Base-by-base conservation (phyloP, 495 filamentous ascomycete genomes). In the Opeltia flavorubescens region DNA sequence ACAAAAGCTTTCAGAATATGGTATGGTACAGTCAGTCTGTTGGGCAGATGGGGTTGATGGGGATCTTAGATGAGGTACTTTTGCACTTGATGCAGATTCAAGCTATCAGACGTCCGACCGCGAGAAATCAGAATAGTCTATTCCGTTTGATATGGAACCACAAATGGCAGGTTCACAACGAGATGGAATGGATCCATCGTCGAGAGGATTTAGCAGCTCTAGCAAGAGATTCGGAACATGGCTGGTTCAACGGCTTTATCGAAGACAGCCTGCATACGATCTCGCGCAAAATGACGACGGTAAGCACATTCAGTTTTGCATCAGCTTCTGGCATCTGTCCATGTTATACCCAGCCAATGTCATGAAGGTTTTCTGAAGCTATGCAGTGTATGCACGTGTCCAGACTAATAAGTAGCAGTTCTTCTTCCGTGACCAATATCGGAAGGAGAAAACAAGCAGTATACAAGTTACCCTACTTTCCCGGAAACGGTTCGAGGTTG, bases 1-100 rank as follows among this genome's bases (percentile, higher is more conserved):
- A 13, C 65, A 67, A 40, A 86, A 85, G 52, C 52, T 83, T 4
- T 68, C 65, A 4, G 76, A 83, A 53, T 86, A 86, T 49, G 81
- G 80, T 84, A 59, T 53, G 77, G 50, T 12, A 15, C 8, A n/a
- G 4, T 5, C 28, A 13, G 5, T 44, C 21, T 13, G 20, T 1
- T n/a, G 9, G 4, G 23, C 21, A 48, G 12, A 18, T 15, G 6
- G 25, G 15, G 17, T 20, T n/a, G 4, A 29, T 50, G 46, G 41
- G 23, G 24, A 24, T 0, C n/a, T 3, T 35, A 53, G 51, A 50
- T 24, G 36, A 40, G 4, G 6, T 34, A 1, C 1, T 46, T 5
- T 21, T 53, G 1, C 28, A 25, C 3, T 5, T 38, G 20, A 40
- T 42, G 17, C 30, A 47, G 7, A 4, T 50, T 1, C 51, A 54